Base-by-base conservation (phyloP, 1,139 yeast species). In the Arxiozyma bovina region DNA sequence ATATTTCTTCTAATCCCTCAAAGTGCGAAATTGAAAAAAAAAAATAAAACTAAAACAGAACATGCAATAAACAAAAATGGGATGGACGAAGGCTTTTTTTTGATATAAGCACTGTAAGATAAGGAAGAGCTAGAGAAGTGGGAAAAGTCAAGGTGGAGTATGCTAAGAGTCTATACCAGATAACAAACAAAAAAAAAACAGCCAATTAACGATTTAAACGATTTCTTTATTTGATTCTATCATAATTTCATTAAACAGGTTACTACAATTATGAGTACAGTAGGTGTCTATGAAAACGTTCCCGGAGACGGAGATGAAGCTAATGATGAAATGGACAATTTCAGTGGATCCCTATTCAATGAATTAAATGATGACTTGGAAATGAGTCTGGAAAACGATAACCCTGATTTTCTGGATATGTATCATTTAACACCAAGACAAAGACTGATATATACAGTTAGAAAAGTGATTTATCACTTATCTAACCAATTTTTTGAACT, bases 371-470 rank as follows among this genome's bases (percentile, higher is more conserved):
- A 55, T 42, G 57, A 55, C 23, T 15, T 50, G 11, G 49, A 18
- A 30, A 46, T 49, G 46, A 42, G 38, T 6, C 45, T 55, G 9
- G 54, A 48, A n/a, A 55, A 45, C 25, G 63, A 65, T 23, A 69
- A 68, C 21, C 66, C 65, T 21, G 63, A 68, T 48, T 66, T 67
- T 53, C 62, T 67, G 9, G 70, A 66, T 50, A 55, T 65, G 42
- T 68, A 68, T 58, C 61, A 64, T 50, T 53, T 68, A 56, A 62
- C 64, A 15, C 70, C 70, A 11, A 65, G 68, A 56, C 68, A 68
- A 54, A 59, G 71, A 21, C 38, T 66, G 34, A 17, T 62, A 5
- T 60, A 65, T 50, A 62, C 58, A 11, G 20, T 57, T 2, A 65
- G 58, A 51, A 60, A 60, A 47, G 20, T 51, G 3, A 17, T 54